Conservation (phyloP, 2,329 filamentous ascomycete species). For the Clonostachys byssicola region DNA sequence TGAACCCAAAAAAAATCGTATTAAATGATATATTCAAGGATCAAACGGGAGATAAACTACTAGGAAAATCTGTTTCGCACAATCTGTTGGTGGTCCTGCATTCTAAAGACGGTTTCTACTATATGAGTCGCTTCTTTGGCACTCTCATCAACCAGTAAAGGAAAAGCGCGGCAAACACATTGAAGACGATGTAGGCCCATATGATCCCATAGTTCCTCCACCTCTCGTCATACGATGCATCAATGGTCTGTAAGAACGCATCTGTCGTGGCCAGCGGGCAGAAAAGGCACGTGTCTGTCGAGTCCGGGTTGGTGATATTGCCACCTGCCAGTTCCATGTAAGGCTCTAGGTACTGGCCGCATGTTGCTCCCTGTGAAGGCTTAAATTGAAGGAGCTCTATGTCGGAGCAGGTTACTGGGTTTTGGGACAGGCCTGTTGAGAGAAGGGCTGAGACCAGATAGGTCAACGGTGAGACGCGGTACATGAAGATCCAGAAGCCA, state of each 20-base stretch:
- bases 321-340: constrained; percentile 49
- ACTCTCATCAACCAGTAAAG: constrained; percentile 12
- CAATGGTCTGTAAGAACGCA: constrained; percentile 33
- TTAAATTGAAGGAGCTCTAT: constrained; percentile 62
- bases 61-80: no score
- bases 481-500: constrained; percentile 74
- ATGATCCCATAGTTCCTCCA: constrained; percentile 61
- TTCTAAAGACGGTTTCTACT: no score
- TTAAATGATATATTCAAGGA: no score
- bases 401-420: constrained; percentile 47
- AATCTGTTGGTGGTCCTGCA: no score
- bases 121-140: constrained; percentile 1
- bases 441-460: constrained; percentile 71
- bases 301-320: constrained; percentile 55
- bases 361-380: constrained; percentile 58
- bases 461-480: constrained; percentile 61
- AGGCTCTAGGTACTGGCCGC: constrained; percentile 55
- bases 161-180: constrained; percentile 39
- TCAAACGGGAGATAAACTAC: no score
- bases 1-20: no score
- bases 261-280: constrained; percentile 53
- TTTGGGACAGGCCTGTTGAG: constrained; percentile 61
- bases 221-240: constrained; percentile 44
- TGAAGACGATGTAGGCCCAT: constrained; percentile 49
- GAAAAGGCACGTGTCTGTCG: constrained; percentile 56